These are phyloP conservation scores for Canavalia ensiformis DNA, from an alignment of 306 rosid genomes.

Conservation along the genomic window DNA sequence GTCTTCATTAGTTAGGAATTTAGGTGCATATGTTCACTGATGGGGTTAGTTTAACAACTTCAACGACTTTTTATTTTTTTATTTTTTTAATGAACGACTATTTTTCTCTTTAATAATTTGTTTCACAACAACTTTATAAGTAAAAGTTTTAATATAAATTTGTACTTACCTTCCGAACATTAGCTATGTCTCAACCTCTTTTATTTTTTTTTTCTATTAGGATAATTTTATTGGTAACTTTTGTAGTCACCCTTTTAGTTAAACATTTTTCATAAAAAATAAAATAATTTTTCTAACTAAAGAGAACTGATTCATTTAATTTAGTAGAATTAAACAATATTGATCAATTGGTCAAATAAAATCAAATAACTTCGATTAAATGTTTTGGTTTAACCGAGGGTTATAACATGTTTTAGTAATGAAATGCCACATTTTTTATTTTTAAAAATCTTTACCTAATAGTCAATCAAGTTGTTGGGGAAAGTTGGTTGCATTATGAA, in stretches of 20 bases:
- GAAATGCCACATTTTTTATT: neutral
- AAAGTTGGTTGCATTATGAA: constrained; percentile 35
- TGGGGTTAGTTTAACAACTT: neutral
- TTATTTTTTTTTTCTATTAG: too few relatives aligned
- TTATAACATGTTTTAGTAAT: neutral
- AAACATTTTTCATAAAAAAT: neutral
- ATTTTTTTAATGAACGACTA: too few relatives aligned
- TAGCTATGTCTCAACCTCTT: too few relatives aligned
- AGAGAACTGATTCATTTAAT: too few relatives aligned
- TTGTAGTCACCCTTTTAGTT: constrained; percentile 7
- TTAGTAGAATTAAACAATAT: neutral
- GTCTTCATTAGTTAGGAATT: neutral
- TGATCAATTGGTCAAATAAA: constrained; percentile 11
- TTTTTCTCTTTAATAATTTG: neutral
- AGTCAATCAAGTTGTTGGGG: constrained; percentile 35
- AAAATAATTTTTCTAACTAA: neutral
- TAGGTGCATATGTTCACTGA: neutral
- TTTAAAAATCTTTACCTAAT: neutral
- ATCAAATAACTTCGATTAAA: neutral
- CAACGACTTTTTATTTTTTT: neutral
- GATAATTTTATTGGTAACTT: neutral
- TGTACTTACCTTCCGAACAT: neutral
- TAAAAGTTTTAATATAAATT: neutral
- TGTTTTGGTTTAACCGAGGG: neutral
- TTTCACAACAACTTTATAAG: neutral